Percentiles rank a stretch among this genome's conserved stretches.
These are phyloP conservation scores for Pichia phayaonensis DNA, from an alignment of 805 yeast genomes.

Conservation along the genomic window DNA sequence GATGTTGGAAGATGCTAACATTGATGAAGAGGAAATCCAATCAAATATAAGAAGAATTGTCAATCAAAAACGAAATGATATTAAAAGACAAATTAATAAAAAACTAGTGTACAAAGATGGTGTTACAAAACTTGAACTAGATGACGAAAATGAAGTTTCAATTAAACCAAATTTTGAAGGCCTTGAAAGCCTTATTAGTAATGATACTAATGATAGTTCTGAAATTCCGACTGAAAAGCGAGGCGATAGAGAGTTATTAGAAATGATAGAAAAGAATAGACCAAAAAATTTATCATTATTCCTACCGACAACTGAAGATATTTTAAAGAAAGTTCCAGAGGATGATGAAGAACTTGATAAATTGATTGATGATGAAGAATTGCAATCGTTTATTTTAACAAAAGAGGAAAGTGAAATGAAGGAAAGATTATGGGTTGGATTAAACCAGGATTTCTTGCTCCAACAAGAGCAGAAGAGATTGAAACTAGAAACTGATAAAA, in stretches of 20 bases:
- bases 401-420: conserved; percentile 67
- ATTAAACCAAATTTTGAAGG: conserved; percentile 6
- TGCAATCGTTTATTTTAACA: conserved; percentile 50
- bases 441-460: conserved; percentile 76
- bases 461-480: conserved; percentile 81
- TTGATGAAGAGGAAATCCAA: conserved; percentile 39
- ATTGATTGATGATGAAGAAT: conserved; percentile 70
- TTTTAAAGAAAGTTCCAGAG: conserved; percentile 47
- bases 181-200: background rate
- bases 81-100: conserved; percentile 11
- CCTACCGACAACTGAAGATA: conserved; percentile 51
- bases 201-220: background rate
- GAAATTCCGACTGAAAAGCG: conserved; percentile 9
- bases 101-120: conserved; percentile 13
- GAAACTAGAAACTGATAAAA: conserved; percentile 78
- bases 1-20: conserved; percentile 35
- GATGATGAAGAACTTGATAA: conserved; percentile 57
- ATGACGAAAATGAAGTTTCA: conserved; percentile 10
- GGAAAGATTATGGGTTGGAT: conserved; percentile 82
- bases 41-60: conserved; percentile 25
- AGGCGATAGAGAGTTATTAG: conserved; percentile 23
- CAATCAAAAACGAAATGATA: conserved; percentile 22
- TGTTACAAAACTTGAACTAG: conserved; percentile 7
- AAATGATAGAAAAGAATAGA: conserved; percentile 37
- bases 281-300: conserved; percentile 46